Base-by-base conservation (phyloP, 148 eudicot genomes). In the Cornus controversa region DNA sequence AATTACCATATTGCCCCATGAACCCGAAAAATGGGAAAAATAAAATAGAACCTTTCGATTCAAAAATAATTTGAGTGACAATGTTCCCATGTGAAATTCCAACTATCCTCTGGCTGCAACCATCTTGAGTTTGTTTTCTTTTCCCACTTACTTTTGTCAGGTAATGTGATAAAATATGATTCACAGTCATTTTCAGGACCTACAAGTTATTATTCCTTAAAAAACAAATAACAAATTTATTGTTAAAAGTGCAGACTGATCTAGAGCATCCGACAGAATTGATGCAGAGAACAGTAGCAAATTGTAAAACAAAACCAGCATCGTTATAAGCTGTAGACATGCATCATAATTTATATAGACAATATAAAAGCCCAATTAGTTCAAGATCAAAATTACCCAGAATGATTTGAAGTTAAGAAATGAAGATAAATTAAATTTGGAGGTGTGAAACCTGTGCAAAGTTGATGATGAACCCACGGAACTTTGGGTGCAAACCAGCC, bases 401-500 rank as follows among this genome's bases (percentile, higher is more conserved):
- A 50, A 50, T 50, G 18, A 50, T 11, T 50, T 50, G 15, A 50
- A 50, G 57, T 5, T 50, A 50, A 11, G 14, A 69, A 13, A 66
- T 20, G 34, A 67, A 27, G 14, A 8, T 24, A 31, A 31, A 31
- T 31, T 8, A 40, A 6, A 9, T 0, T 10, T 3, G 45, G 18
- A 5, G 25, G n/a, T 40, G 45, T 40, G 40, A 15, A 22, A 94
- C 97, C 98, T 94, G 98, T 62, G 98, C 98, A 75, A 94, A 69
- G 78, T 88, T 87, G 85, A 91, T 78, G 82, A 92, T 94, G 74
- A 80, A 70, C 36, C 82, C 87, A 34, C 98, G 89, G 73, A 94
- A 92, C 45, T 76, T 84, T 16, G 95, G 95, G 73, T 92, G 90
- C 67, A 73, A 58, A 25, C 85, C 92, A 65, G 98, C 97, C 71